A percentile compares a stretch with the other conserved stretches of the same genome.
Evolutionary conservation across 225 moss, liverwort and hornwort species (phyloP).

Genomic region (Pleurozium schreberi): DNA sequence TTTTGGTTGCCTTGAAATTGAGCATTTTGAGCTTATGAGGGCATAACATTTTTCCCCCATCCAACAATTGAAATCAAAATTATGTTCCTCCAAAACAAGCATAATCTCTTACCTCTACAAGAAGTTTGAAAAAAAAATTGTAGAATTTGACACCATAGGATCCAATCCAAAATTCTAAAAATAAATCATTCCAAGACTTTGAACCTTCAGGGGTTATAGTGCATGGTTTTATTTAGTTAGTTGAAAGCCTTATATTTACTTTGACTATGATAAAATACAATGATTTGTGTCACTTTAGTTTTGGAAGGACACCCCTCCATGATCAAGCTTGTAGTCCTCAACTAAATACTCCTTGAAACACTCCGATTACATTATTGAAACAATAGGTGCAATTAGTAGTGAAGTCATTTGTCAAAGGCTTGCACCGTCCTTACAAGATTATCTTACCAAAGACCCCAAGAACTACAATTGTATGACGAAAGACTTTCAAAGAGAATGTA

Average conservation of each 20-base stretch:
- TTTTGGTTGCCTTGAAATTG: too few species aligned
- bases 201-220: not conserved
- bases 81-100: not conserved
- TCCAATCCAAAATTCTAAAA: not conserved
- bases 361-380: fast-evolving
- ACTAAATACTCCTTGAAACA: too few species aligned
- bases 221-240: not conserved
- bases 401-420: not conserved
- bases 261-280: not conserved
- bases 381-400: not conserved
- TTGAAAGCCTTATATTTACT: not conserved
- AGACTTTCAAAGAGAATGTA: not conserved
- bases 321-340: fast-evolving
- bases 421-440: fast-evolving
- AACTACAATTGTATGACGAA: fast-evolving
- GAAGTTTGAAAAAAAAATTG: not conserved
- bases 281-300: not conserved
- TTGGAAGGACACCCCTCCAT: fast-evolving
- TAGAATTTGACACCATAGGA: not conserved
- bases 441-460: not conserved
- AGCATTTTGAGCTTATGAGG: not conserved
- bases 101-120: not conserved
- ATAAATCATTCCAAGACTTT: fast-evolving
- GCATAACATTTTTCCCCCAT: fast-evolving
- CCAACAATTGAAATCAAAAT: not conserved